Percentiles rank a stretch among this genome's conserved stretches.
phyloP scores from a whole-genome alignment of 495 filamentous ascomycete genomes.

The Daldinia decipiens region DNA sequence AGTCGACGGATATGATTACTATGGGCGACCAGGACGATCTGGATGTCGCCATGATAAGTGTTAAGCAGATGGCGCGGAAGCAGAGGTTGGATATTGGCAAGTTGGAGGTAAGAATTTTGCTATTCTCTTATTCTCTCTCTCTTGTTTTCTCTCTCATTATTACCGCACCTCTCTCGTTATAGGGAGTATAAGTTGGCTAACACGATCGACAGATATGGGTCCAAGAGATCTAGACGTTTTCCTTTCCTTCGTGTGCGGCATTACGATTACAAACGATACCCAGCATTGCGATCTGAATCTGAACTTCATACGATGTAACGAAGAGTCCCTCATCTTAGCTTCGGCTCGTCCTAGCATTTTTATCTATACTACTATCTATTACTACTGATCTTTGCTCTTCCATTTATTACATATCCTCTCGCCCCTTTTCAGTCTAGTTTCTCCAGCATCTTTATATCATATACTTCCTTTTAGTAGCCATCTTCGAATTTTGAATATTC shows the following conservation, averaged over 20 bases:
- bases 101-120: constrained; percentile 81
- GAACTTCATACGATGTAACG: constrained; percentile 49
- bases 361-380: neutral
- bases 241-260: constrained; percentile 35
- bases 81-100: constrained; percentile 88
- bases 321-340: constrained; percentile 28
- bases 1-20: constrained; percentile 88
- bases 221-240: constrained; percentile 63
- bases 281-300: constrained; percentile 48
- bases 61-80: constrained; percentile 73
- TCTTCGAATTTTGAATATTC: too few relatives aligned
- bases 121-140: too few relatives aligned
- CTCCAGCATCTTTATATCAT: constrained; percentile 7
- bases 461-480: constrained; percentile 25
- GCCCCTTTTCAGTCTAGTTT: neutral
- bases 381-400: neutral
- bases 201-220: constrained; percentile 68
- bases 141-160: too few relatives aligned
- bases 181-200: too few relatives aligned
- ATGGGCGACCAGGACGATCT: constrained; percentile 97
- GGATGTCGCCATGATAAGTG: constrained; percentile 78
- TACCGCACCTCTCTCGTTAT: too few relatives aligned
- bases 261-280: constrained; percentile 49
- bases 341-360: constrained; percentile 28
- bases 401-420: neutral